phyloP scores from a whole-genome alignment of 2,329 filamentous ascomycete species.

The Atkinsonella hypoxylon region DNA sequence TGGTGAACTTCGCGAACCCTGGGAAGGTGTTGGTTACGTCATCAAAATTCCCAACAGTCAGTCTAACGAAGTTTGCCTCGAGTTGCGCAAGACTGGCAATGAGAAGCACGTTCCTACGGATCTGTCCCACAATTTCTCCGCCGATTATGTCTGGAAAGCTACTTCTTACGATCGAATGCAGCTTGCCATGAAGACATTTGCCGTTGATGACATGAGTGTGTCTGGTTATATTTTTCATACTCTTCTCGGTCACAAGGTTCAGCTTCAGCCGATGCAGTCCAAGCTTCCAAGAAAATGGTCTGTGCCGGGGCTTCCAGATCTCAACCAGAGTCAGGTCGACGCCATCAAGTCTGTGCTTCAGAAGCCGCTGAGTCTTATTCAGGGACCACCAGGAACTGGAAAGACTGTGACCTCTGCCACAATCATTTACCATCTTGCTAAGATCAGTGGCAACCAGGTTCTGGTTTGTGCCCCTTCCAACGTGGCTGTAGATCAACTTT shows the following conservation, averaged over 20 bases:
- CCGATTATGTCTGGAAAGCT: slow-evolving; percentile 98
- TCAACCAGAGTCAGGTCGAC: slow-evolving; percentile 91
- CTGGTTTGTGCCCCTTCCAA: slow-evolving; percentile 96
- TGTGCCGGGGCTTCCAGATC: slow-evolving; percentile 82
- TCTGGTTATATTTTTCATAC: slow-evolving; percentile 99
- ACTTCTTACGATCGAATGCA: slow-evolving; percentile 99
- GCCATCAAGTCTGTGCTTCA: slow-evolving; percentile 93
- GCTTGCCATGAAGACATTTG: slow-evolving; percentile 97
- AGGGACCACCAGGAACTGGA: slow-evolving; percentile 91
- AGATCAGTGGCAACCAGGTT: slow-evolving; percentile 88
- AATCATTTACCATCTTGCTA: slow-evolving; percentile 94
- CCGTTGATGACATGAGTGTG: slow-evolving; percentile 94
- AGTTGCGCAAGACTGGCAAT: slow-evolving; percentile 85
- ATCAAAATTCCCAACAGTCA: slow-evolving; percentile 99
- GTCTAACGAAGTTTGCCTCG: slow-evolving; percentile 92
- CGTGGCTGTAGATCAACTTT: slow-evolving; percentile 95
- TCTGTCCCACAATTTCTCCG: slow-evolving; percentile 94
- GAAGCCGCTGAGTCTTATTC: slow-evolving; percentile 88
- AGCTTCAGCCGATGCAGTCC: slow-evolving; percentile 88
- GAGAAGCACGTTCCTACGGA: slow-evolving; percentile 95
- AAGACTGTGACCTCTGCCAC: slow-evolving; percentile 98
- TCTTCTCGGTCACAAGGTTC: slow-evolving; percentile 87
- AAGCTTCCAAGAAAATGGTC: slow-evolving; percentile 94
- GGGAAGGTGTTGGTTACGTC: slow-evolving; percentile 97
- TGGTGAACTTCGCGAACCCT: slow-evolving; percentile 79